Base-by-base conservation (phyloP, 371 early-diverging fungal genomes). In the Blakeslea trispora region DNA sequence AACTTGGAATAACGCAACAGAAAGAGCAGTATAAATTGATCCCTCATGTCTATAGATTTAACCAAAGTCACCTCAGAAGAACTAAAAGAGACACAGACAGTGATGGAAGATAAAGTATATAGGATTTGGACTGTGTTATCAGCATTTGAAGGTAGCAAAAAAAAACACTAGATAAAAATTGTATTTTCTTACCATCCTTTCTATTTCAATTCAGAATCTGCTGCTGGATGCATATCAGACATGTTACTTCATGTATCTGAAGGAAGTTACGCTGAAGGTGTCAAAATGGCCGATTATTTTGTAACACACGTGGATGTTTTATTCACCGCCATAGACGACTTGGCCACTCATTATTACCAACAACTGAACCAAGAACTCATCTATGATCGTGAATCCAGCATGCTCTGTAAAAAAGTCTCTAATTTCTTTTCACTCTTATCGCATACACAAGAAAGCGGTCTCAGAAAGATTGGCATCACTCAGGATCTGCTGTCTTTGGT, bases 221-320 rank as follows among this genome's bases (percentile, higher is more conserved):
- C 96, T 4, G 97, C 98, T 19, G 93, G 94, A 9, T 96, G 95
- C 72, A 97, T 98, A 53, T 95, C 95, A 3, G 95, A 95, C 52
- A 98, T 97, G 94, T 74, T 98, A 28, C 68, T 94, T 39, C 91
- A 94, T 64, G 92, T 97, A 9, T 92, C 96, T 23, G 90, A 89
- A 59, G 89, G 90, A 22, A 76, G 83, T 44, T 92, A 89, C 68
- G 73, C 83, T 13, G 92, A 94, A 41, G 94, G 94, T 22, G 82
- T 96, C 17, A 76, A 87, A 52, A 91, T 94, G 84, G 96, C 96
- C 0, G 91, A 89, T 63, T 85, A 84, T 53, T 96, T 98, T 69
- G 91, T 98, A 42, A 82, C 84, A 45, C 97, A 97, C 57, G 92
- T 98, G 24, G 95, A 94, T 55, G 91, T 92, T 32, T 72, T 98